Base-by-base conservation (phyloP, 2,329 filamentous ascomycete species). In the Helotiales sp. region DNA sequence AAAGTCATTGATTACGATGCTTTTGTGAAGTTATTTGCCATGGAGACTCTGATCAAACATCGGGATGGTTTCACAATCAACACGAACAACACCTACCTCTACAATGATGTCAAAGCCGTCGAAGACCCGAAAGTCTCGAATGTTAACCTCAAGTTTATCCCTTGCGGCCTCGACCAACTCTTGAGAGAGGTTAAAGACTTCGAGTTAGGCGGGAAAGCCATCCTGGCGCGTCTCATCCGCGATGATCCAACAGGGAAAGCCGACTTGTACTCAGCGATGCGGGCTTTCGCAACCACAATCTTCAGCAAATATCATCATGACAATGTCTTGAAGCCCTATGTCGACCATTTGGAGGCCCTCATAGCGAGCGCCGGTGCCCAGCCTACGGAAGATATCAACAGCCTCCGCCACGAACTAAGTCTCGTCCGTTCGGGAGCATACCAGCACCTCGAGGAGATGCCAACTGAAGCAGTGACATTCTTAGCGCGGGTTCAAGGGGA, bases 41-140 rank as follows among this genome's bases (percentile, higher is more conserved):
- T 62, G 59, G 59, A 62, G 13, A 52, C 47, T 17, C 20, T 62
- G 28, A 3, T 62, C n/a, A 62, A 62, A 47, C 59, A 62, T n/a
- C n/a, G 59, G 28, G 59, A 62, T 40, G 59, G 59, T 2, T 62
- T 62, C 20, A 62, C 59, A 1, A 28, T 62, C 59, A 62, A 62
- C n/a, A 62, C 59, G 1, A 62, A 62, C 59, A 62, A 62, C 45
- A 62, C 59, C 11, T 62, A 62, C 20, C 22, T 62, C 11, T 62
- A 62, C 45, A 62, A 62, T n/a, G 59, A 62, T n/a, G 59, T 52
- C 13, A 13, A 13, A 20, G 59, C 59, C 10, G 59, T 62, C 17
- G 45, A 17, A 2, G 24, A 62, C 3, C 59, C 59, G 10, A 62
- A 45, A 15, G 28, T 40, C 20, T 28, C 52, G 3, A 26, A 62